Evolutionary conservation across 768 basidiomycete genomes (phyloP).

Genomic region (Lentinula boryana): DNA sequence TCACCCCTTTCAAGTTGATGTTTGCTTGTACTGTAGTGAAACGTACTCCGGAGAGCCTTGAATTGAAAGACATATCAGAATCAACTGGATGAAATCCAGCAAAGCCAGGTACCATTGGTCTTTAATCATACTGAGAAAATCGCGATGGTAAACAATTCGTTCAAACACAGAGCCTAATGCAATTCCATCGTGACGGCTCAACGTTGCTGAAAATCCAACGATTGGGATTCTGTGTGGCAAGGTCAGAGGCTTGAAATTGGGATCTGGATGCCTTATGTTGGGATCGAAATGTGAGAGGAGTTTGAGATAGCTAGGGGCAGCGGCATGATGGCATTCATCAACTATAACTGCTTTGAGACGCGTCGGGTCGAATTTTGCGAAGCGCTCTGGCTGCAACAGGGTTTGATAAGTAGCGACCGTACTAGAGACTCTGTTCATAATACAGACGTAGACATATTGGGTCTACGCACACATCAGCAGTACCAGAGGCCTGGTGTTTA

Average conservation of each 20-base stretch:
- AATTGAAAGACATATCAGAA: neutral
- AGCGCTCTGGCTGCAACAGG: slow-evolving; percentile 51
- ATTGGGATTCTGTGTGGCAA: slow-evolving; percentile 61
- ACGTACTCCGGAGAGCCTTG: slow-evolving; percentile 78
- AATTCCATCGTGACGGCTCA: slow-evolving; percentile 85
- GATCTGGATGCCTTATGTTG: slow-evolving; percentile 51
- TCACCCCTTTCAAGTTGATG: slow-evolving; percentile 63
- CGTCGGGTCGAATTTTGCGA: slow-evolving; percentile 70
- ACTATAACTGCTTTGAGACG: slow-evolving; percentile 72
- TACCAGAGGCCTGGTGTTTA: slow-evolving; percentile 68
- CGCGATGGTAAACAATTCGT: slow-evolving; percentile 86
- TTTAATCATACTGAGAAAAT: slow-evolving; percentile 88
- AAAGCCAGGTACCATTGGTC: slow-evolving; percentile 66
- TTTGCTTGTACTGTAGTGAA: slow-evolving; percentile 79
- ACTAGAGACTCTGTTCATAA: slow-evolving; percentile 26
- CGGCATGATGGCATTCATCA: slow-evolving; percentile 95
- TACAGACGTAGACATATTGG: neutral
- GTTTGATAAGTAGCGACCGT: slow-evolving; percentile 92
- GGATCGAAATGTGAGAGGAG: slow-evolving; percentile 81
- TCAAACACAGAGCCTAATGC: slow-evolving; percentile 88
- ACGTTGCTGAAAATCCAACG: slow-evolving; percentile 93
- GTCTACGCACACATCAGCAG: slow-evolving; percentile 72
- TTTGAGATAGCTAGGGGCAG: slow-evolving; percentile 78
- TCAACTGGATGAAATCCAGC: slow-evolving; percentile 9
- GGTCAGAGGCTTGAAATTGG: slow-evolving; percentile 26